These are phyloP conservation scores for Schizochytrium sp. DNA, from an alignment of 108 stramenopile genomes.

Conservation along the genomic window DNA sequence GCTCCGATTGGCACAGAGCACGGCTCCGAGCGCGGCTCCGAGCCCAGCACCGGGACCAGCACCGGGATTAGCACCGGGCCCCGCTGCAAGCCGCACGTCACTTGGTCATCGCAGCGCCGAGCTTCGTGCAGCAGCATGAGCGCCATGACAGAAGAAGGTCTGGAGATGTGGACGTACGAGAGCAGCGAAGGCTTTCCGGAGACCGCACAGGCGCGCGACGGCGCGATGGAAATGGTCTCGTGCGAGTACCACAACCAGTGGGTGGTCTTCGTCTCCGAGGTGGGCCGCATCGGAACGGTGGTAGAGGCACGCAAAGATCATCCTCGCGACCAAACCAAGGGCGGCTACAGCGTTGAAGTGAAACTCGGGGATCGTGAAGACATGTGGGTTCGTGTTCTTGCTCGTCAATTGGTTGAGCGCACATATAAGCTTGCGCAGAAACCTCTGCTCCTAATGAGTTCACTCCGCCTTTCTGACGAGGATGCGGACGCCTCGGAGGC, in stretches of 20 bases:
- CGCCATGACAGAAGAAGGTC: too few relatives aligned
- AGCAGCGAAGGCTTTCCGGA: not conserved
- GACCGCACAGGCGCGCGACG: not conserved
- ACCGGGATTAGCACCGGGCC: too few relatives aligned
- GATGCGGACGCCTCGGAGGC: not conserved
- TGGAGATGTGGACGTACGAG: not conserved
- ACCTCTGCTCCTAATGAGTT: not conserved
- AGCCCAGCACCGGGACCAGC: too few relatives aligned
- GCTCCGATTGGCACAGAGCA: too few relatives aligned
- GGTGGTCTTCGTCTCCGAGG: not conserved
- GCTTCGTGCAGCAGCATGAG: too few relatives aligned
- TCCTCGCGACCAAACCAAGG: not conserved
- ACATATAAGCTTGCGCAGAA: not conserved
- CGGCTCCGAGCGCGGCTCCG: too few relatives aligned
- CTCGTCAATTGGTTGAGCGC: not conserved
- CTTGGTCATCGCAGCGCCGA: too few relatives aligned
- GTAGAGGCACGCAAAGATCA: not conserved
- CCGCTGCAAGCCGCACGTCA: too few relatives aligned
- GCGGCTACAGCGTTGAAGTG: not conserved
- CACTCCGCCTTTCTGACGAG: not conserved
- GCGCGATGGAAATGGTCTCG: not conserved
- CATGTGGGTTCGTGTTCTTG: not conserved
- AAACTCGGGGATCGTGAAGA: not conserved
- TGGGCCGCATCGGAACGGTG: not conserved
- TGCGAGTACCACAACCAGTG: slow-evolving; percentile 2